phyloP scores from a whole-genome alignment of 2,329 filamentous ascomycete species.

The Calonectria hongkongensis region DNA sequence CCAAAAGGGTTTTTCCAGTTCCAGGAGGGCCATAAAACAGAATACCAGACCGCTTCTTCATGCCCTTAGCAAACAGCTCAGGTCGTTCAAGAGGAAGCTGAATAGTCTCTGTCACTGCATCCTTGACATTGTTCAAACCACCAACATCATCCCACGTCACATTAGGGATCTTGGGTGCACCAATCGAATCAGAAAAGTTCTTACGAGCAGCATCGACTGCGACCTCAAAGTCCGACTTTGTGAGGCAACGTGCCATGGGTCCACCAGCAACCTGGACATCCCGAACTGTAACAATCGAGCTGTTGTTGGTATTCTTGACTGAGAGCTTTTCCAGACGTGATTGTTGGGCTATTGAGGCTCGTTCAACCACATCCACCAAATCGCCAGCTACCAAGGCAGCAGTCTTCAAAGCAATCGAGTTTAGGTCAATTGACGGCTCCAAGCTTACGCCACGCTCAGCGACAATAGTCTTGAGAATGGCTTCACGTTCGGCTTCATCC shows the following conservation, averaged over 20 bases:
- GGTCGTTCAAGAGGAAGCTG: slow-evolving; percentile 93
- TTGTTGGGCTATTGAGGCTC: slow-evolving; percentile 86
- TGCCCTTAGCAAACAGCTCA: slow-evolving; percentile 95
- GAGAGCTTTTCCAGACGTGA: slow-evolving; percentile 86
- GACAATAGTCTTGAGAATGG: slow-evolving; percentile 87
- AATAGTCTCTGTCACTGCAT: slow-evolving; percentile 97
- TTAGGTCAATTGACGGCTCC: slow-evolving; percentile 88
- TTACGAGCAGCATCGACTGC: slow-evolving; percentile 96
- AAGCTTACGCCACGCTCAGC: slow-evolving; percentile 85
- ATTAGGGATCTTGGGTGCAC: slow-evolving; percentile 97
- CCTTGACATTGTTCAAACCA: slow-evolving; percentile 94
- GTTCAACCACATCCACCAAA: slow-evolving; percentile 93
- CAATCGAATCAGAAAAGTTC: slow-evolving; percentile 98
- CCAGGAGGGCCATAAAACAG: slow-evolving; percentile 94
- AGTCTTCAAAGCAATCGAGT: slow-evolving; percentile 92
- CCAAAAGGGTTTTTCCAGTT: slow-evolving; percentile 93
- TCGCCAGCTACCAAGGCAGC: slow-evolving; percentile 96
- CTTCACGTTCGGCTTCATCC: slow-evolving; percentile 93
- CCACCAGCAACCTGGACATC: slow-evolving; percentile 95
- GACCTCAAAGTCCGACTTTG: slow-evolving; percentile 89
- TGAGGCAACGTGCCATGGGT: slow-evolving; percentile 84
- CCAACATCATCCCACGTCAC: slow-evolving; percentile 98
- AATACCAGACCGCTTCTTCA: slow-evolving; percentile 98
- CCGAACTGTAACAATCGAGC: slow-evolving; percentile 76
- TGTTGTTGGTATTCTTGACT: slow-evolving; percentile 61